Percentiles rank a stretch among this genome's conserved stretches.
Conservation (phyloP, 139 green algal species). For the Mychonastes homosphaera region DNA sequence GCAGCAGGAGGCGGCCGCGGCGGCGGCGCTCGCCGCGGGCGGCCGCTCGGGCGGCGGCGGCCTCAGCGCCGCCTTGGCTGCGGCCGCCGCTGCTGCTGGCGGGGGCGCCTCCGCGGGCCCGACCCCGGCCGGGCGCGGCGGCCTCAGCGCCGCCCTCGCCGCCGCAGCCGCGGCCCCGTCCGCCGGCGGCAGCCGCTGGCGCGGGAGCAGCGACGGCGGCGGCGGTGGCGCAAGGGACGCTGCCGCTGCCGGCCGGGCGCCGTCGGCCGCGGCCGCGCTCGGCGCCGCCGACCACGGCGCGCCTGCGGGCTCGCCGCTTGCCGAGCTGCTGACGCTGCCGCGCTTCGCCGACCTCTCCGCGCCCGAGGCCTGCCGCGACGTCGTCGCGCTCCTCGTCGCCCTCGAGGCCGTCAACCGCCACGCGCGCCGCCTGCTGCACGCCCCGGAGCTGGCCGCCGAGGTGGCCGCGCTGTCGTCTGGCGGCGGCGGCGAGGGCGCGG, state of each 20-base stretch:
- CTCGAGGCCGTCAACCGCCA: slow-evolving; percentile 60
- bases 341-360: slow-evolving; percentile 21
- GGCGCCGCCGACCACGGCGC: neutral
- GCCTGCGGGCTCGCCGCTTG: neutral
- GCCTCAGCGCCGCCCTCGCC: too few relatives aligned
- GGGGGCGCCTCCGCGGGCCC: too few relatives aligned
- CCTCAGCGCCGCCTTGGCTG: too few relatives aligned
- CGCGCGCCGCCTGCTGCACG: slow-evolving; percentile 11
- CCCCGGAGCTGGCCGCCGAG: neutral
- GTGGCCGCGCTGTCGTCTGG: neutral
- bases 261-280: neutral
- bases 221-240: neutral
- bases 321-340: slow-evolving; percentile 41
- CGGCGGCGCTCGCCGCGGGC: neutral
- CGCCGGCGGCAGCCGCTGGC: neutral
- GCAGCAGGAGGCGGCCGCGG: too few relatives aligned
- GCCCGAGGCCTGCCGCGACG: slow-evolving; percentile 22
- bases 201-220: neutral
- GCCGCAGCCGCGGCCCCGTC: slow-evolving; percentile 1
- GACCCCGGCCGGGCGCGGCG: too few relatives aligned
- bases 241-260: neutral
- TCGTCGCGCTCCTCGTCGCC: slow-evolving; percentile 57
- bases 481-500: too few relatives aligned
- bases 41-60: neutral
- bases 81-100: slow-evolving; percentile 18